Evolutionary conservation across 1,284 basidiomycete species (phyloP).

Genomic region (Sporisorium iseilematis-ciliati): DNA sequence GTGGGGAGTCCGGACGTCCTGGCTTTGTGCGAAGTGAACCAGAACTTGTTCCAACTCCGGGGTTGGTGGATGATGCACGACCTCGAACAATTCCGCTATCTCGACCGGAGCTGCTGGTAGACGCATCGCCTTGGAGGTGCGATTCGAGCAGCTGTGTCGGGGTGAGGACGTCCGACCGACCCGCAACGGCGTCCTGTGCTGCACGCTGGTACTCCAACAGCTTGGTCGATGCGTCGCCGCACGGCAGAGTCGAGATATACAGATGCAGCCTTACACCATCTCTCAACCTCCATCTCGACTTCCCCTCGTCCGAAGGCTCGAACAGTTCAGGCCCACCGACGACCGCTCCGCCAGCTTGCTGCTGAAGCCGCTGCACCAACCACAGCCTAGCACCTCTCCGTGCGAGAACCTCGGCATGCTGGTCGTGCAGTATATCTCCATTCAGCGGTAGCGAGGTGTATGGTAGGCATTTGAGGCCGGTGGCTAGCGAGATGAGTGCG

Average conservation of each 20-base stretch:
- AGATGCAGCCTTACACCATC: constrained; percentile 75
- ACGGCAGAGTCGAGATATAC: constrained; percentile 90
- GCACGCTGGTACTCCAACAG: constrained; percentile 43
- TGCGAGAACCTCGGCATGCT: constrained; percentile 89
- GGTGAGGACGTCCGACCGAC: not conserved
- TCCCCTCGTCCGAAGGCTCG: not conserved
- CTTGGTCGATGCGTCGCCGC: constrained; percentile 68
- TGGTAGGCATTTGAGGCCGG: constrained; percentile 89
- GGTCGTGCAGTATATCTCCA: constrained; percentile 89
- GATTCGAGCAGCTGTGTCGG: constrained; percentile 16
- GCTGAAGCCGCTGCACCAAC: constrained; percentile 78
- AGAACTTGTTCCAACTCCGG: not conserved
- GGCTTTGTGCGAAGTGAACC: constrained; percentile 53
- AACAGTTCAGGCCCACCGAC: constrained; percentile 3
- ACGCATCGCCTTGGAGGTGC: not conserved
- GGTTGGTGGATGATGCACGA: constrained; percentile 19
- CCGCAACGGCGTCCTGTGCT: constrained; percentile 28
- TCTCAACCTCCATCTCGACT: constrained; percentile 73
- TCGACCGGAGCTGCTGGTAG: not conserved
- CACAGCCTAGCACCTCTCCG: constrained; percentile 83
- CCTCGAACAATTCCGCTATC: constrained; percentile 17
- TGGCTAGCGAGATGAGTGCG: constrained; percentile 77
- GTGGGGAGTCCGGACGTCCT: constrained; percentile 55
- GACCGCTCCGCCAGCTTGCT: constrained; percentile 51
- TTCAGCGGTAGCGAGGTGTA: constrained; percentile 75